Percentiles rank a stretch among this genome's conserved stretches.
These are phyloP conservation scores for Neurospora discreta DNA, from an alignment of 495 filamentous ascomycete species.

Conservation along the genomic window DNA sequence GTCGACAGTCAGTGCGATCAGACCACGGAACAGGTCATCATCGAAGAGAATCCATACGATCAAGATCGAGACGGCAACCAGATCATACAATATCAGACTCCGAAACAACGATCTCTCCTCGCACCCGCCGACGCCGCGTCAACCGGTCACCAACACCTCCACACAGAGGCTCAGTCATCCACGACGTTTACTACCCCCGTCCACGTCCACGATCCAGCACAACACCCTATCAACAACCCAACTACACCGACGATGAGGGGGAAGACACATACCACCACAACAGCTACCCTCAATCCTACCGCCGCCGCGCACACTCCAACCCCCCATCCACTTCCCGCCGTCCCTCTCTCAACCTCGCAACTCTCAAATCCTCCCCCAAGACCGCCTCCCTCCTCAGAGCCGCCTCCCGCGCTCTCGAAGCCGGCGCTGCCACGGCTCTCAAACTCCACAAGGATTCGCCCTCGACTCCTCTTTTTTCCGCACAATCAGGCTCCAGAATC, in stretches of 20 bases:
- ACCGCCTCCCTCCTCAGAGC: slow-evolving; percentile 8
- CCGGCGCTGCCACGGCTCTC: slow-evolving; percentile 19
- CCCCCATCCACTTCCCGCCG: not conserved
- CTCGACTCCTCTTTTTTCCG: slow-evolving; percentile 14
- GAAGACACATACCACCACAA: not conserved
- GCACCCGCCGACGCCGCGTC: not conserved
- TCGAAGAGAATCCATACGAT: not conserved
- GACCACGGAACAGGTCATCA: not conserved
- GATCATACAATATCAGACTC: not conserved
- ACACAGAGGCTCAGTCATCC: not conserved
- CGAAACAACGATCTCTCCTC: not conserved
- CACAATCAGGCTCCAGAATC: slow-evolving; percentile 17
- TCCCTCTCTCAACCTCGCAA: not conserved
- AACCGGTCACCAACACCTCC: not conserved
- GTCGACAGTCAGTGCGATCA: not conserved
- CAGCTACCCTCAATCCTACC: not conserved
- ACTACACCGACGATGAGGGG: not conserved
- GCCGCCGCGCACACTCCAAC: not conserved
- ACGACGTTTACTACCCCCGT: not conserved
- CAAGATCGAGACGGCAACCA: not conserved
- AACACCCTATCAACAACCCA: not conserved
- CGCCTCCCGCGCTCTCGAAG: slow-evolving; percentile 12
- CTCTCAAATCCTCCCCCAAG: slow-evolving; percentile 1
- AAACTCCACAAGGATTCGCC: slow-evolving; percentile 13
- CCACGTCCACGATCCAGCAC: not conserved